Evolutionary conservation across 345 rosid species (phyloP).

Genomic region (Ceriops decandra): DNA sequence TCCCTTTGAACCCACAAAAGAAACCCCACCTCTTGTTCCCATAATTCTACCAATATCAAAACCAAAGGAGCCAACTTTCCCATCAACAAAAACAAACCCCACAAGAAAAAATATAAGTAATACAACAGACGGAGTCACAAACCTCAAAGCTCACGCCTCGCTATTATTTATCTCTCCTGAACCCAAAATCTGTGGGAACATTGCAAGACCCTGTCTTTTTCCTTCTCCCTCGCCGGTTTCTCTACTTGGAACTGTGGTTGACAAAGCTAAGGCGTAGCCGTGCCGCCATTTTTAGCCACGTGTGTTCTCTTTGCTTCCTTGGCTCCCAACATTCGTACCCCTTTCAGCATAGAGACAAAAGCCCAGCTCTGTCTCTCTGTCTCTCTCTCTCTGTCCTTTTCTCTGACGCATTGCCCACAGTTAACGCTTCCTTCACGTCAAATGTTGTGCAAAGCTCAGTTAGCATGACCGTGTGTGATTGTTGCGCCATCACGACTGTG

Average conservation of each 20-base stretch:
- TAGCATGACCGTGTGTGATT: not conserved
- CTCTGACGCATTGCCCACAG: slow-evolving; percentile 14
- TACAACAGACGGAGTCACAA: not conserved
- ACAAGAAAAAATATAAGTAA: not conserved
- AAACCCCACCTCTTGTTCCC: slow-evolving; percentile 24
- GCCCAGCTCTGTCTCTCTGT: slow-evolving; percentile 6
- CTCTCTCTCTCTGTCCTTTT: not conserved
- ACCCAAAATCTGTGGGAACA: slow-evolving; percentile 9
- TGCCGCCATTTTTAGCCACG: slow-evolving; percentile 63
- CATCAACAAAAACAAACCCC: slow-evolving; percentile 13
- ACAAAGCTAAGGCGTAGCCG: slow-evolving; percentile 38
- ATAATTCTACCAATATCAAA: not conserved
- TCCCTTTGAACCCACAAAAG: slow-evolving; percentile 26
- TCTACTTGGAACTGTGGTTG: not conserved
- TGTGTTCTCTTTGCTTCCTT: slow-evolving; percentile 57
- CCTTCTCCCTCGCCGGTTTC: not conserved
- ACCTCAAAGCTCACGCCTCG: slow-evolving; percentile 23
- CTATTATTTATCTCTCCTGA: not conserved
- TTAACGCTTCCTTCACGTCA: slow-evolving; percentile 20
- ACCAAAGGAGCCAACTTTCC: slow-evolving; percentile 16
- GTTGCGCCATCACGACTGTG: not conserved
- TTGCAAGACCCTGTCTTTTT: not conserved
- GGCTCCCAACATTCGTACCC: slow-evolving; percentile 71
- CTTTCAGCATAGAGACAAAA: slow-evolving; percentile 58
- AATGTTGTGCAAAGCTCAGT: not conserved